Conservation (phyloP, 352 stramenopile species). For the Pythium periplocum region DNA sequence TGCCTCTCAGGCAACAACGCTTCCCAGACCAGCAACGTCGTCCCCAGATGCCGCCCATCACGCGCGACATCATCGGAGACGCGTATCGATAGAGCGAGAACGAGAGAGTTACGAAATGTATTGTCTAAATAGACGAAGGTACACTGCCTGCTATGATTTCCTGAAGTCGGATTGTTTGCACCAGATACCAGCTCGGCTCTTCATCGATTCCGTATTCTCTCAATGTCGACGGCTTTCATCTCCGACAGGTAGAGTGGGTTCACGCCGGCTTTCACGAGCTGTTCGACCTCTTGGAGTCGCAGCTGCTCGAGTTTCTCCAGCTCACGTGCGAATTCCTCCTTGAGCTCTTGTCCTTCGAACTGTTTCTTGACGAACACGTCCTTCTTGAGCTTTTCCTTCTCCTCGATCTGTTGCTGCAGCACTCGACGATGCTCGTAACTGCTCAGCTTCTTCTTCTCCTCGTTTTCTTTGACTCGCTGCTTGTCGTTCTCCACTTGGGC, state of each 20-base stretch:
- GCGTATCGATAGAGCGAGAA: too few species aligned
- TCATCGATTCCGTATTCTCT: conserved; percentile 36
- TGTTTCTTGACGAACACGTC: conserved; percentile 64
- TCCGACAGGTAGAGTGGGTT: conserved; percentile 90
- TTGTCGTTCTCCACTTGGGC: conserved; percentile 73
- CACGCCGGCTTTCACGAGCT: conserved; percentile 84
- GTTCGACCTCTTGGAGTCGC: conserved; percentile 82
- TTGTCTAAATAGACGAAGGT: too few species aligned
- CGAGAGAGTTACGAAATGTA: too few species aligned
- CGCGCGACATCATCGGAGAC: too few species aligned
- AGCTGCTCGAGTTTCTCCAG: conserved; percentile 86
- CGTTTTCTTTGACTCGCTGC: conserved; percentile 38
- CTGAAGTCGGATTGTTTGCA: too few species aligned
- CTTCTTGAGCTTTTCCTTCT: conserved; percentile 75
- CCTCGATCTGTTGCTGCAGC: conserved; percentile 90
- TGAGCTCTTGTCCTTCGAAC: conserved; percentile 62
- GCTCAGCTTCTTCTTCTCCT: conserved; percentile 57
- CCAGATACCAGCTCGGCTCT: too few species aligned
- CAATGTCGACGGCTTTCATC: conserved; percentile 90
- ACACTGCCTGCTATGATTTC: too few species aligned
- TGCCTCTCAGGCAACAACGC: too few species aligned
- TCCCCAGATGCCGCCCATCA: too few species aligned
- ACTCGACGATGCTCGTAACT: conserved; percentile 69
- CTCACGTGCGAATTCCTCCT: conserved; percentile 73
- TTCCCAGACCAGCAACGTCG: too few species aligned